Evolutionary conservation across 2,329 filamentous ascomycete species (phyloP).

Genomic region (Ceratocystis cacaofunesta): DNA sequence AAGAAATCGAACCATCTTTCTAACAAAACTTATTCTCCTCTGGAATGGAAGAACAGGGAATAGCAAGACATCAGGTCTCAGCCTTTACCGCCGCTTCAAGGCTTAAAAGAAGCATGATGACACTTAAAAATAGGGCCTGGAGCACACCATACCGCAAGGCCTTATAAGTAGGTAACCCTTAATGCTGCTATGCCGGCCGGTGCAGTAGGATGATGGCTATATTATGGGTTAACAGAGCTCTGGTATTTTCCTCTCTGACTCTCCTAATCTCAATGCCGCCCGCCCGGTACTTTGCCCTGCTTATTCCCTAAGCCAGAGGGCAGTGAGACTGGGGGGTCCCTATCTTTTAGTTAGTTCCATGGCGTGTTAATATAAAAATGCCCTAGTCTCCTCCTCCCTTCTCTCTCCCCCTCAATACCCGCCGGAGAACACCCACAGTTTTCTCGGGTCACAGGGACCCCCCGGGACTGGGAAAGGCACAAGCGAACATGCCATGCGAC

Average conservation of each 20-base stretch:
- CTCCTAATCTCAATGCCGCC: background rate
- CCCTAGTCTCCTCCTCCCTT: background rate
- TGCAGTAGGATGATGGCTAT: background rate
- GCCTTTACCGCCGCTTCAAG: background rate
- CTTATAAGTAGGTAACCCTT: background rate
- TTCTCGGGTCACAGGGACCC: background rate
- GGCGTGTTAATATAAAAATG: background rate
- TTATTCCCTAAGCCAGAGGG: background rate
- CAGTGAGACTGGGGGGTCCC: background rate
- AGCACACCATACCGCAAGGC: background rate
- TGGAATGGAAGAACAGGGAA: too few relatives aligned
- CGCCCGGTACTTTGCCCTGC: constrained; percentile 1
- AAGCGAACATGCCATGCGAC: constrained; percentile 6
- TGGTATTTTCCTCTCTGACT: background rate
- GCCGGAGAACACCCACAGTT: constrained; percentile 2
- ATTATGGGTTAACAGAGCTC: background rate
- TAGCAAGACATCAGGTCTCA: background rate
- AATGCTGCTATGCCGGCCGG: background rate
- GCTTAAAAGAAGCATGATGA: background rate
- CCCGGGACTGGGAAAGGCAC: constrained; percentile 2
- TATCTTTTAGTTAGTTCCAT: background rate
- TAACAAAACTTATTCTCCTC: background rate
- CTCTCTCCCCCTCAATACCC: background rate
- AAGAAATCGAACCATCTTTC: background rate
- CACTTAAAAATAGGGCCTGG: background rate